phyloP scores from a whole-genome alignment of 2,329 filamentous ascomycete species.

The Tympanopsis confertula region DNA sequence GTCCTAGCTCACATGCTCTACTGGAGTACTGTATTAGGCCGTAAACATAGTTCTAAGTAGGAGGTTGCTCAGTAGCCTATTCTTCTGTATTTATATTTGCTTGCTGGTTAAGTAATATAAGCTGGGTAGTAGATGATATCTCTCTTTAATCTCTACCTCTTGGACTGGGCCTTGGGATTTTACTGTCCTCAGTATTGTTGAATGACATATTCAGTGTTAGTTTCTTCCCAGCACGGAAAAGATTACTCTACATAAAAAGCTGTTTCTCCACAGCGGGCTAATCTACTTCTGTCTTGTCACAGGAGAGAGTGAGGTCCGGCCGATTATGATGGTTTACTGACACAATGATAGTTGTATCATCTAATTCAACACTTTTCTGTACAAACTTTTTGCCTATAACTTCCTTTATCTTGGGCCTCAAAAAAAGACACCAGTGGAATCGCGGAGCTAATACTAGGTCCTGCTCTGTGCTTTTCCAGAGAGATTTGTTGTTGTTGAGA shows the following conservation, averaged over 20 bases:
- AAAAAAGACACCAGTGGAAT: no score
- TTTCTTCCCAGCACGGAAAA: conserved; percentile 9
- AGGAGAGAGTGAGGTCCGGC: conserved; percentile 8
- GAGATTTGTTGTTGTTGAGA: no score
- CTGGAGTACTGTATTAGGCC: conserved; percentile 8
- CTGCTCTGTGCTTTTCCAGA: no score
- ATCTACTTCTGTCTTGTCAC: conserved; percentile 7
- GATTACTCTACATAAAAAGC: conserved; percentile 5
- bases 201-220: conserved; percentile 9
- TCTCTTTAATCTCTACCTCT: not conserved
- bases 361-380: no score
- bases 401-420: no score
- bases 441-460: no score
- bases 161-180: not conserved
- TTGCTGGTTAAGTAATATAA: conserved; percentile 7
- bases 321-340: conserved; percentile 7
- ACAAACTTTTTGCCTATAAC: no score
- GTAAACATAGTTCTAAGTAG: conserved; percentile 10
- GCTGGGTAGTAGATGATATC: conserved; percentile 4
- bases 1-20: conserved; percentile 7
- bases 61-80: conserved; percentile 1
- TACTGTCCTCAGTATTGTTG: conserved; percentile 8
- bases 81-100: conserved; percentile 3
- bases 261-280: conserved; percentile 9
- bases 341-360: conserved; percentile 4